Percentiles rank a stretch among this genome's conserved stretches.
Evolutionary conservation across 1,139 yeast genomes (phyloP).

Genomic region (Schizosaccharomyces versatilis): DNA sequence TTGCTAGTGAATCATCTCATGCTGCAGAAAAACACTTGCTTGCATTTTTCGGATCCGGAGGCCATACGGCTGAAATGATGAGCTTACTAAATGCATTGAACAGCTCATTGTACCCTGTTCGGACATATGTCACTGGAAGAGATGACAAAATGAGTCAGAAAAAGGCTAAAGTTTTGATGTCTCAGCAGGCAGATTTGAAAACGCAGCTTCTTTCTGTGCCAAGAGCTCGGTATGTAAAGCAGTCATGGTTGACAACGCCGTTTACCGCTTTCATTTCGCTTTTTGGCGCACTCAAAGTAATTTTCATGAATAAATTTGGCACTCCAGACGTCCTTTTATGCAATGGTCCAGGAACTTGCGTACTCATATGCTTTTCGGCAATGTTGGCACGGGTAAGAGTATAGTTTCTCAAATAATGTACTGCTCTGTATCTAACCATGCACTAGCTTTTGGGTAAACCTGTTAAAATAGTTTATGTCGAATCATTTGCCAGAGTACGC

Average conservation of each 20-base stretch:
- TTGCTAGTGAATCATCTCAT: no score
- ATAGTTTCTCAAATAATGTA: background rate
- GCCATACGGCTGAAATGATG: slow-evolving; percentile 12
- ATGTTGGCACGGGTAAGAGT: slow-evolving; percentile 26
- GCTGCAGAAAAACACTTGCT: background rate
- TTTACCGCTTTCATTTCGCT: slow-evolving; percentile 26
- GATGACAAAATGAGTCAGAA: slow-evolving; percentile 8
- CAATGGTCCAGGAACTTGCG: slow-evolving; percentile 91
- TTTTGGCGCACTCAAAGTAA: slow-evolving; percentile 16
- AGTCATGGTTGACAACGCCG: slow-evolving; percentile 31
- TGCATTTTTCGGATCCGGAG: slow-evolving; percentile 10
- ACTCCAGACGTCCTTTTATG: slow-evolving; percentile 28
- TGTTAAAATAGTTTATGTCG: slow-evolving; percentile 55
- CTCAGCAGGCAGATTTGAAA: background rate
- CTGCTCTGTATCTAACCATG: background rate
- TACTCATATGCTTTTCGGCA: slow-evolving; percentile 46
- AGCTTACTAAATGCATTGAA: slow-evolving; percentile 6
- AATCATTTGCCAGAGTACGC: slow-evolving; percentile 69
- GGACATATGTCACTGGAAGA: slow-evolving; percentile 10
- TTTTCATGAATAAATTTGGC: slow-evolving; percentile 13
- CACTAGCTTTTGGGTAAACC: slow-evolving; percentile 23
- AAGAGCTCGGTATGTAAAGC: slow-evolving; percentile 64
- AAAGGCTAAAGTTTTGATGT: slow-evolving; percentile 6
- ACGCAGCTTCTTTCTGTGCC: slow-evolving; percentile 23
- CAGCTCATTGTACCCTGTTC: background rate